These are phyloP conservation scores for Hypholoma sublateritium DNA, from an alignment of 768 basidiomycete genomes.

Conservation along the genomic window DNA sequence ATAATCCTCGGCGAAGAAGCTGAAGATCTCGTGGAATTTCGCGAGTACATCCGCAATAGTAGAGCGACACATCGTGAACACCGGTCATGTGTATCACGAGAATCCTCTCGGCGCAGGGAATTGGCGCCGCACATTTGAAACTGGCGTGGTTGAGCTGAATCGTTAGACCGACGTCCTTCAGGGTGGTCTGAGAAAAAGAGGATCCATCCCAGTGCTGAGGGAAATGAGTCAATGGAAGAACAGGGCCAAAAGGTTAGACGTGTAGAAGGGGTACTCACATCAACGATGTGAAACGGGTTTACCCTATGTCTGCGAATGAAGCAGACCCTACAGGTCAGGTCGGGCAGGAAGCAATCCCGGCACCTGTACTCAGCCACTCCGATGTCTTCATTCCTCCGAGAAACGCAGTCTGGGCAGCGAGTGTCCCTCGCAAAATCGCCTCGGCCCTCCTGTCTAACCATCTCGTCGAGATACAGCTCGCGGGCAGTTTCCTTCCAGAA, in stretches of 20 bases:
- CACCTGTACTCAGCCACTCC: slow-evolving; percentile 3
- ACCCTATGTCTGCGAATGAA: slow-evolving; percentile 3
- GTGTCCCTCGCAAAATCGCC: background rate
- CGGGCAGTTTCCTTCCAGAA: slow-evolving; percentile 8
- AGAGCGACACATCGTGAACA: slow-evolving; percentile 8
- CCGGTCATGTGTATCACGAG: slow-evolving; percentile 13
- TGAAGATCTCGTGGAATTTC: slow-evolving; percentile 11
- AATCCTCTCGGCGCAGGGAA: slow-evolving; percentile 5
- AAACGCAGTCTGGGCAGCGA: slow-evolving; percentile 8
- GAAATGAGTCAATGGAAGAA: too few species aligned
- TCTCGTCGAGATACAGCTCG: slow-evolving; percentile 9
- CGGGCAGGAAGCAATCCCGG: too few species aligned
- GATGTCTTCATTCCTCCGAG: background rate
- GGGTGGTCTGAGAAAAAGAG: background rate
- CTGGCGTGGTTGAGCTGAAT: slow-evolving; percentile 6
- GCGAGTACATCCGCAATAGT: slow-evolving; percentile 11
- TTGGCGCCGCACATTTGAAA: background rate
- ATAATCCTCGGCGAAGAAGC: slow-evolving; percentile 14
- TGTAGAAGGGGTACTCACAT: slow-evolving; percentile 1
- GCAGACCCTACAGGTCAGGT: background rate
- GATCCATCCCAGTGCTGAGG: background rate
- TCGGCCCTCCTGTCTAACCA: slow-evolving; percentile 4
- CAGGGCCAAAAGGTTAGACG: too few species aligned
- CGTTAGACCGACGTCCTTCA: slow-evolving; percentile 4
- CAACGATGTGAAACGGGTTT: slow-evolving; percentile 5